These are phyloP conservation scores for Diaporthe sp. DNA, from an alignment of 2,329 filamentous ascomycete species.

Conservation along the genomic window DNA sequence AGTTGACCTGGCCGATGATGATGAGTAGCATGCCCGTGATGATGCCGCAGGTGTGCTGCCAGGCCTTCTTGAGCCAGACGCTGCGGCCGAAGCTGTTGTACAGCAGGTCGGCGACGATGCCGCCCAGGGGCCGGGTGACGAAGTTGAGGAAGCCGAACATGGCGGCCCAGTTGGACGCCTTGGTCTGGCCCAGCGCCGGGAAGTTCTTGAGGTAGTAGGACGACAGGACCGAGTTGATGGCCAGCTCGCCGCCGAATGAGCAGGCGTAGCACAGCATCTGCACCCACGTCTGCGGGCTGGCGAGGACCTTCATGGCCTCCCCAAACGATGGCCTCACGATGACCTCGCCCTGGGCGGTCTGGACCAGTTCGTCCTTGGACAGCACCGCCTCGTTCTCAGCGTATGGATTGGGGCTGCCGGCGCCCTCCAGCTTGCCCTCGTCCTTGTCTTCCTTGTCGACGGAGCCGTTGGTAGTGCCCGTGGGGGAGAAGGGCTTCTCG, in stretches of 20 bases:
- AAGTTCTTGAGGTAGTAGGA: slow-evolving; percentile 74
- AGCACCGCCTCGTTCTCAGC: slow-evolving; percentile 62
- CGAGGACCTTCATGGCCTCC: slow-evolving; percentile 60
- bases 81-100: slow-evolving; percentile 55
- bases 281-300: slow-evolving; percentile 69
- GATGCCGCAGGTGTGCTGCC: slow-evolving; percentile 74
- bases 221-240: slow-evolving; percentile 72
- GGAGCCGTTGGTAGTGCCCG: neutral
- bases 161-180: slow-evolving; percentile 73
- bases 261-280: slow-evolving; percentile 71
- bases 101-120: slow-evolving; percentile 66
- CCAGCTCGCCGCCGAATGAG: slow-evolving; percentile 74
- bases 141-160: slow-evolving; percentile 85
- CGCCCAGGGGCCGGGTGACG: slow-evolving; percentile 75
- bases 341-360: slow-evolving; percentile 66
- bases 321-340: slow-evolving; percentile 69
- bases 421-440: slow-evolving; percentile 48
- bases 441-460: slow-evolving; percentile 49
- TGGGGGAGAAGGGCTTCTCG: slow-evolving; percentile 51
- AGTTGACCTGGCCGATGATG: slow-evolving; percentile 74
- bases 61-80: slow-evolving; percentile 65
- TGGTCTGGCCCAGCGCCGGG: slow-evolving; percentile 68
- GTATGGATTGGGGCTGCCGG: slow-evolving; percentile 50
- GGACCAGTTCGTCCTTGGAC: slow-evolving; percentile 66
- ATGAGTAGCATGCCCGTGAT: slow-evolving; percentile 73